phyloP scores from a whole-genome alignment of 2,329 filamentous ascomycete genomes.

The Sarocladium oryzae region DNA sequence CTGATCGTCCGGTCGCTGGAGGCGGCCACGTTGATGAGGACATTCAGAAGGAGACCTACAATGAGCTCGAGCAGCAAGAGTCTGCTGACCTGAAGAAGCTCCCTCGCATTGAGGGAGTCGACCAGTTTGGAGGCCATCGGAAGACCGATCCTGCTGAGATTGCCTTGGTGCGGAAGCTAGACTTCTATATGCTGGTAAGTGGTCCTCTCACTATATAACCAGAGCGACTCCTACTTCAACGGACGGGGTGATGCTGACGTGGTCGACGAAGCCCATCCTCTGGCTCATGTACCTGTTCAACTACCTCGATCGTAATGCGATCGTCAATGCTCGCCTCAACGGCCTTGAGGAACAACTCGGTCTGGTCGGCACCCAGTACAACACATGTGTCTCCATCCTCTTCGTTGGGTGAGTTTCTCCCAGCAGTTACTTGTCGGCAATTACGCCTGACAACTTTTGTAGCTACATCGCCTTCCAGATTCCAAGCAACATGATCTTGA shows the following conservation, averaged over 20 bases:
- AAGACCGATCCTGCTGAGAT: conserved; percentile 20
- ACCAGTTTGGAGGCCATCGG: conserved; percentile 5
- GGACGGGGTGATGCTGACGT: background rate
- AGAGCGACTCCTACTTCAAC: no score
- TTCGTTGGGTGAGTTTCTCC: conserved; percentile 27
- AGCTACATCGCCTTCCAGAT: conserved; percentile 52
- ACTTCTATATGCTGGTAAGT: conserved; percentile 25
- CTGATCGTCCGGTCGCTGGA: no score
- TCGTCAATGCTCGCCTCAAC: conserved; percentile 31
- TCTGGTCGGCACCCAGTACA: conserved; percentile 25
- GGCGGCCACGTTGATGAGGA: background rate
- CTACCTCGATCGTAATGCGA: conserved; percentile 22
- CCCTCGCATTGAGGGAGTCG: background rate
- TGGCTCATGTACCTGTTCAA: conserved; percentile 12
- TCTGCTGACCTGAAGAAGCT: conserved; percentile 1
- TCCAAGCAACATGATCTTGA: conserved; percentile 30
- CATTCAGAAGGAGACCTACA: conserved; percentile 1
- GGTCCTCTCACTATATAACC: no score
- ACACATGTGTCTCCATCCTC: conserved; percentile 28
- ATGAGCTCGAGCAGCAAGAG: conserved; percentile 3
- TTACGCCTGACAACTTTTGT: background rate
- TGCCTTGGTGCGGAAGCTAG: conserved; percentile 27
- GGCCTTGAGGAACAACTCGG: conserved; percentile 48
- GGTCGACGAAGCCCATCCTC: conserved; percentile 2
- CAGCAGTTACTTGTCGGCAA: background rate